Evolutionary conservation across 768 basidiomycete species (phyloP), one percentile per base, ranked within the genome.

Genomic region (Fomitopsis serialis): DNA sequence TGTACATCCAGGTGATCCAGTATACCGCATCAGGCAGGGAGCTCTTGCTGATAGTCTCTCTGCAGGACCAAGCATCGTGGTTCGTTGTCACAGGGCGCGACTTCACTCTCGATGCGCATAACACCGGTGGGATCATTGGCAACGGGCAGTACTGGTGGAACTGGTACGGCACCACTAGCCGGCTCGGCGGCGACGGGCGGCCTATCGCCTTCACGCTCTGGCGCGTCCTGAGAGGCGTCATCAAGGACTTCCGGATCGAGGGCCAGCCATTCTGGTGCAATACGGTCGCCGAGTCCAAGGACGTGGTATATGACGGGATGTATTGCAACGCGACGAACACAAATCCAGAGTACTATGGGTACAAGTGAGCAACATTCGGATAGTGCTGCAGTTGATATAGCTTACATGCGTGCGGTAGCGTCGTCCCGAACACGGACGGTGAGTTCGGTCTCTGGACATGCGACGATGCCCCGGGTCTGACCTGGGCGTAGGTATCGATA

Each of bases 71-170:
- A 69, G 78, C 81, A 1, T 83, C 82, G 7, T 84, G 81, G 79
- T 84, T 84, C 56, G 77, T 83, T 40, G 70, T 84, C 19, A 82
- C 80, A 1, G 81, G 81, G 2, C 66, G 65, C 35, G 73, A 82
- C 66, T 83, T 83, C 54, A 67, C 68, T 15, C 74, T 83, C 57
- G 77, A 82, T 58, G 82, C 75, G 2, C 78, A 82, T 59, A 72
- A 72, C 57, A 68, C 68, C 0, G 81, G 81, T 22, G 81, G 81
- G 1, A 80, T 84, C 48, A 71, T 78, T 61, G 82, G 82, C 22
- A 82, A 84, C 57, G 81, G 81, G 25, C 81, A 80, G 78, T 66
- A 74, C 0, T 83, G 80, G 80, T 82, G 81, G 79, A 66, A 76
- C 2, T 79, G 72, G 62, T 82, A 74, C 60, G 70, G 73, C 22